Percentiles rank a stretch among this genome's conserved stretches.
phyloP scores from a whole-genome alignment of 768 basidiomycete genomes.

The Scleroderma bovista region DNA sequence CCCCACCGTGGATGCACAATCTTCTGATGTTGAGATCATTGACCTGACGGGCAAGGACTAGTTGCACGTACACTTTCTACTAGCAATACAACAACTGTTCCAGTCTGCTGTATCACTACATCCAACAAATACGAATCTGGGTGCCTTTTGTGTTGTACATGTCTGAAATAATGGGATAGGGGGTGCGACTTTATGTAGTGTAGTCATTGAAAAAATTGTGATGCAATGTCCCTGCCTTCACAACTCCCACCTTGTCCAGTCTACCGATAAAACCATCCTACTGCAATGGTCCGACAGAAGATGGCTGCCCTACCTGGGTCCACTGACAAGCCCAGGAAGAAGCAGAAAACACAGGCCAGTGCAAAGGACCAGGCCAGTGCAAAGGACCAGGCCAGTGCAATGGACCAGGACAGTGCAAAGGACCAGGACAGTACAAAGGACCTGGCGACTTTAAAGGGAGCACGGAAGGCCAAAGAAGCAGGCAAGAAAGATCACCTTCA shows the following conservation, averaged over 20 bases:
- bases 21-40: background rate
- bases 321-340: background rate
- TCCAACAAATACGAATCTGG: background rate
- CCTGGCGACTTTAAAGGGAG: background rate
- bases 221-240: too few relatives aligned
- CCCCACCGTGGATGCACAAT: background rate
- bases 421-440: background rate
- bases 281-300: background rate
- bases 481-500: constrained; percentile 1
- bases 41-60: background rate
- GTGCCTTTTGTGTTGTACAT: too few relatives aligned
- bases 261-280: too few relatives aligned
- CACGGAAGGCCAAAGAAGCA: background rate
- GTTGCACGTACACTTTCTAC: background rate
- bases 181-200: too few relatives aligned
- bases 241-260: too few relatives aligned
- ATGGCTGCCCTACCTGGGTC: background rate
- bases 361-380: background rate
- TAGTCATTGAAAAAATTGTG: too few relatives aligned
- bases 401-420: too few relatives aligned
- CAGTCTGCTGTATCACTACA: background rate
- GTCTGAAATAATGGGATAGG: too few relatives aligned
- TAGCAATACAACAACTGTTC: too few relatives aligned
- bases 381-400: too few relatives aligned
- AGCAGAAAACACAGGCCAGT: background rate